phyloP scores from a whole-genome alignment of 768 basidiomycete genomes.

The Naganishia vishniacii region DNA sequence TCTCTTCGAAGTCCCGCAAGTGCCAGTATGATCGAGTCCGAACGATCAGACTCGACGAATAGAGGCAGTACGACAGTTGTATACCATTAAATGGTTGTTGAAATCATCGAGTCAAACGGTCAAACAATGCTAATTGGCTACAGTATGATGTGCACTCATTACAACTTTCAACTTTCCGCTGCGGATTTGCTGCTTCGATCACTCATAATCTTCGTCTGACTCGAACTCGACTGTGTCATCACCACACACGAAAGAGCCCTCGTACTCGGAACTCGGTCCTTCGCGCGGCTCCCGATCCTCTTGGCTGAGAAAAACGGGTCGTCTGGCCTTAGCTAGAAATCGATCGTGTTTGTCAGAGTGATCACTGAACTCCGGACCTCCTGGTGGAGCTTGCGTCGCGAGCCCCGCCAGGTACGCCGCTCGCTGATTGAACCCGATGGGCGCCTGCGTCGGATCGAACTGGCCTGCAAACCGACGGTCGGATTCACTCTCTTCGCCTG shows the following conservation, averaged over 20 bases:
- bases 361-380: constrained; percentile 24
- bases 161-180: no score
- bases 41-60: neutral
- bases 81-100: constrained; percentile 1
- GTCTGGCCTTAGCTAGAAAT: constrained; percentile 41
- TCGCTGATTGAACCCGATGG: constrained; percentile 47
- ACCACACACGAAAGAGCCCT: constrained; percentile 26
- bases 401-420: constrained; percentile 43
- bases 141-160: neutral
- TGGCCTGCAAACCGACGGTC: constrained; percentile 46
- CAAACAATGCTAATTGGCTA: constrained; percentile 10
- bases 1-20: constrained; percentile 86
- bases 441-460: constrained; percentile 48
- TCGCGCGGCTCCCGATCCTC: constrained; percentile 9
- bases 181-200: neutral
- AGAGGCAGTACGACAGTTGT: constrained; percentile 14
- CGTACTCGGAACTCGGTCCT: constrained; percentile 27
- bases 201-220: constrained; percentile 6
- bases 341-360: constrained; percentile 23
- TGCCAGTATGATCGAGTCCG: constrained; percentile 42
- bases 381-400: constrained; percentile 35
- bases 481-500: constrained; percentile 32
- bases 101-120: neutral
- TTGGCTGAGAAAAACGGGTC: constrained; percentile 36
- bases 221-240: constrained; percentile 27